These are phyloP conservation scores for Castanea mollissima DNA, from an alignment of 306 rosid species.

Conservation along the genomic window DNA sequence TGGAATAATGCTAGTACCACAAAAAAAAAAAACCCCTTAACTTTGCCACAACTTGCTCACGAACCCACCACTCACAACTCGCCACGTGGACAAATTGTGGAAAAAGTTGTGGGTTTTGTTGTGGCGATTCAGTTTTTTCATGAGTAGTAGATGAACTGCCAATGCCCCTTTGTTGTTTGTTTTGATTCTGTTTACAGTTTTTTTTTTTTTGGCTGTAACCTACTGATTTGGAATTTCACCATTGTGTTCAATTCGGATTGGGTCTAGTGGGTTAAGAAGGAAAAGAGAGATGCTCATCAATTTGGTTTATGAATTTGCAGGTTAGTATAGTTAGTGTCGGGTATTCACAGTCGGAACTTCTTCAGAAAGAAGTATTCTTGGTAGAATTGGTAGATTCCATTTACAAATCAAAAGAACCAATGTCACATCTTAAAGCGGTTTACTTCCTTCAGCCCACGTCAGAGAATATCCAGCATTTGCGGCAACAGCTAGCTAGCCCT, in stretches of 20 bases:
- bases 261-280: not conserved
- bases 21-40: no score
- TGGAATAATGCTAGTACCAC: not conserved
- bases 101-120: no score
- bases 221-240: not conserved
- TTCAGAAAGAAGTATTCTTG: no score
- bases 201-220: no score
- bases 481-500: slow-evolving; percentile 75
- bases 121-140: not conserved
- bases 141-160: not conserved
- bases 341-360: no score
- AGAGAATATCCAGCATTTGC: slow-evolving; percentile 70
- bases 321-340: no score
- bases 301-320: slow-evolving; percentile 18
- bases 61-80: no score
- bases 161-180: not conserved
- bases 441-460: slow-evolving; percentile 86
- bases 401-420: no score
- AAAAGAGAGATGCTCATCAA: not conserved
- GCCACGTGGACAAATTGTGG: no score
- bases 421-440: slow-evolving; percentile 58
- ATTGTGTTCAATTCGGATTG: not conserved
- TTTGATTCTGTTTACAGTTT: no score
- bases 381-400: no score
- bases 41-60: no score